phyloP scores from a whole-genome alignment of 2,329 filamentous ascomycete genomes.

The Xylaria arbuscula region DNA sequence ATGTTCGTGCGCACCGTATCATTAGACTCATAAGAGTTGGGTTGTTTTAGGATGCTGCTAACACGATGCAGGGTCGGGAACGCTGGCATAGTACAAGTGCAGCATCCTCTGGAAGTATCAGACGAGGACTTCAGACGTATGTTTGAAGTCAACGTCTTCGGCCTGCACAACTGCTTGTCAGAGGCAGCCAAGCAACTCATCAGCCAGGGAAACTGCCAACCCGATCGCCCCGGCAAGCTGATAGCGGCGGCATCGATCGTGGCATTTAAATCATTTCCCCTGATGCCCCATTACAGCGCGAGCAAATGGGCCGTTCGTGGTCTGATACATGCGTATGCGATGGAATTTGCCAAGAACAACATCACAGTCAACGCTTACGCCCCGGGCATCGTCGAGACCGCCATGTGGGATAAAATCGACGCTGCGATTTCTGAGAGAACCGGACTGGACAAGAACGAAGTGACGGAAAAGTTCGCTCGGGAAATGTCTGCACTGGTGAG shows the following conservation, averaged over 20 bases:
- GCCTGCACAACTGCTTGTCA: slow-evolving; percentile 73
- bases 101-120: slow-evolving; percentile 65
- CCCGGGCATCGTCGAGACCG: slow-evolving; percentile 73
- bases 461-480: slow-evolving; percentile 64
- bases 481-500: slow-evolving; percentile 68
- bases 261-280: slow-evolving; percentile 68
- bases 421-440: slow-evolving; percentile 64
- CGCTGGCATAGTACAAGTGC: slow-evolving; percentile 70
- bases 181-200: slow-evolving; percentile 74
- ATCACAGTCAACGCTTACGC: slow-evolving; percentile 76
- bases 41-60: background rate
- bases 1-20: slow-evolving; percentile 44
- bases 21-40: background rate
- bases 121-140: slow-evolving; percentile 68
- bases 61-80: slow-evolving; percentile 63
- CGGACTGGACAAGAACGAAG: slow-evolving; percentile 63
- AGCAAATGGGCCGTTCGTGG: slow-evolving; percentile 75
- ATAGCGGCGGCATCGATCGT: slow-evolving; percentile 66
- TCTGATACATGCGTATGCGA: slow-evolving; percentile 72
- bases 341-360: slow-evolving; percentile 71
- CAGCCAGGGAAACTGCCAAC: slow-evolving; percentile 62
- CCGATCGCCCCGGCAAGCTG: slow-evolving; percentile 56
- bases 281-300: slow-evolving; percentile 71
- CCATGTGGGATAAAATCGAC: slow-evolving; percentile 77
- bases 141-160: slow-evolving; percentile 73